These are phyloP conservation scores for Mycena rebaudengoi DNA, from an alignment of 768 basidiomycete genomes.

Conservation along the genomic window DNA sequence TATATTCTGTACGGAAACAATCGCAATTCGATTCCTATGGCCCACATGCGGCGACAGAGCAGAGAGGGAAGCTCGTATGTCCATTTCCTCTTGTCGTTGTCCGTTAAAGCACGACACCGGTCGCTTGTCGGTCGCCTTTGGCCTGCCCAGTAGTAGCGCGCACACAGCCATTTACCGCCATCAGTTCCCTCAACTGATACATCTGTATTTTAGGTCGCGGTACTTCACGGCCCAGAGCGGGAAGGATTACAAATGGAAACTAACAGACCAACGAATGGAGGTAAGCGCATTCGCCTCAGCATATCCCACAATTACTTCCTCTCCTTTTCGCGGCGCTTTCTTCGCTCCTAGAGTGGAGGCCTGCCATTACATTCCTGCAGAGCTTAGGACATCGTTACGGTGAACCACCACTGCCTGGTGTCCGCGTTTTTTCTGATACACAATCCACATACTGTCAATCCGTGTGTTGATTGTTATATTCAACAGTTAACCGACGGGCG, in stretches of 20 bases:
- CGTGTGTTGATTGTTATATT: neutral
- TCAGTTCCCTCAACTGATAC: neutral
- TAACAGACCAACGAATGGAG: conserved; percentile 71
- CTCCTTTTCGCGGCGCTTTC: conserved; percentile 1
- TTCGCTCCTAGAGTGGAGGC: neutral
- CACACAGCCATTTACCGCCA: neutral
- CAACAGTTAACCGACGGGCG: conserved; percentile 74
- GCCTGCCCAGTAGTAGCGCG: neutral
- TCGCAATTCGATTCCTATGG: conserved; percentile 62
- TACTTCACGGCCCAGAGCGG: conserved; percentile 80
- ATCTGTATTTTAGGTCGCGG: conserved; percentile 58
- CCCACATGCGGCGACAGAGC: conserved; percentile 62
- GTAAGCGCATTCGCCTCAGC: conserved; percentile 46
- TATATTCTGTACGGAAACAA: conserved; percentile 77
- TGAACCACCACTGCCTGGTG: neutral
- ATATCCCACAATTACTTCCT: neutral
- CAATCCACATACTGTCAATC: conserved; percentile 8
- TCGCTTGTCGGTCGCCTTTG: neutral
- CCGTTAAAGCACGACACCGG: too few relatives aligned
- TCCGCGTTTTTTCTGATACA: neutral
- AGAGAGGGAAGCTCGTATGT: conserved; percentile 70
- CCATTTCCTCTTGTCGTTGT: neutral
- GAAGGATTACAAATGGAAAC: conserved; percentile 80
- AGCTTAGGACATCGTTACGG: too few relatives aligned
- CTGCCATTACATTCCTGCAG: too few relatives aligned